These are phyloP conservation scores for Irpex sp. DNA, from an alignment of 1,284 basidiomycete species.

Conservation along the genomic window DNA sequence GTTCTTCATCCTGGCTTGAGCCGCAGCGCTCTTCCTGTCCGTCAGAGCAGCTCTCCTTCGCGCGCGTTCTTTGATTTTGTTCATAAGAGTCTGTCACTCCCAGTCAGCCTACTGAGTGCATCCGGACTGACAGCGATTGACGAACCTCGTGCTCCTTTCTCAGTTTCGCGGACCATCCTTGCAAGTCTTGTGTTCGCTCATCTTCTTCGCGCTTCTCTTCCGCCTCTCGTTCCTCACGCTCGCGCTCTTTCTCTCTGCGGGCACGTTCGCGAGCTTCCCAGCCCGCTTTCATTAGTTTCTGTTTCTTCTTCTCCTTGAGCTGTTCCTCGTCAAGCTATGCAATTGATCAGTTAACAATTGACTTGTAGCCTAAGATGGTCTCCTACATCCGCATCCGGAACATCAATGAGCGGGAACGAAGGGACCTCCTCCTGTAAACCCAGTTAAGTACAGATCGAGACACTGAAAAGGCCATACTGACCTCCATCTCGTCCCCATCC, in stretches of 20 bases:
- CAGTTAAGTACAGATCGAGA: neutral
- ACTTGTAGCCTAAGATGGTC: neutral
- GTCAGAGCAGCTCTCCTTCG: slow-evolving; percentile 81
- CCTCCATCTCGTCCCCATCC: slow-evolving; percentile 51
- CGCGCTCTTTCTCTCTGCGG: slow-evolving; percentile 87
- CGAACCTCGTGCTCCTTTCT: slow-evolving; percentile 76
- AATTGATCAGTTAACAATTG: neutral
- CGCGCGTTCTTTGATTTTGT: slow-evolving; percentile 82
- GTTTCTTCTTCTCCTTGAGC: slow-evolving; percentile 93
- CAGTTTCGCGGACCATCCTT: slow-evolving; percentile 70
- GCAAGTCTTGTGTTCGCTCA: slow-evolving; percentile 69
- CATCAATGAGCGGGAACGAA: slow-evolving; percentile 85
- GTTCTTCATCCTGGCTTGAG: slow-evolving; percentile 96
- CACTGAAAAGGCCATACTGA: slow-evolving; percentile 2
- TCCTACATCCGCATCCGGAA: slow-evolving; percentile 82
- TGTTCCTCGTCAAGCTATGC: slow-evolving; percentile 86
- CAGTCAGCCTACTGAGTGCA: neutral
- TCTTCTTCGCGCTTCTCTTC: slow-evolving; percentile 76
- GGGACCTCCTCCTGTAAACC: slow-evolving; percentile 68
- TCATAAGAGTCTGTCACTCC: slow-evolving; percentile 65
- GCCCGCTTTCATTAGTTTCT: slow-evolving; percentile 91
- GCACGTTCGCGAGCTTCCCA: slow-evolving; percentile 89
- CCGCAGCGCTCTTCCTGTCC: slow-evolving; percentile 90
- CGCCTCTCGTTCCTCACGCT: slow-evolving; percentile 72
- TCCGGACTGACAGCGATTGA: neutral